Conservation (phyloP, 169 alveolate species). For the Cryptosporidium bovis region DNA sequence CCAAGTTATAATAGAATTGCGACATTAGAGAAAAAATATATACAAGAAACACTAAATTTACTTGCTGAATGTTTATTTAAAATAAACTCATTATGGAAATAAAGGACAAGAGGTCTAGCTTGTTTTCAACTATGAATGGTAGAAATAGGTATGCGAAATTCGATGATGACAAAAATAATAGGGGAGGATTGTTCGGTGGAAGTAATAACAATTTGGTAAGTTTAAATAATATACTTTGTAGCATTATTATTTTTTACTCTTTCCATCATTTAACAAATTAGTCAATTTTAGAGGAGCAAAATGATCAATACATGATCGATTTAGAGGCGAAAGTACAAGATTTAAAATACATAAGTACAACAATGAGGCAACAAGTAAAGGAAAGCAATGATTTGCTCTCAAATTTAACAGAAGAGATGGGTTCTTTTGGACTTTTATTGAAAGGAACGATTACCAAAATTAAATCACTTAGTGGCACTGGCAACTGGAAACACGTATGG, state of each 20-base stretch:
- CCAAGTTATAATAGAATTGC: too few relatives aligned
- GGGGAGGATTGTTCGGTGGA: not conserved
- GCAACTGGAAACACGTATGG: constrained; percentile 63
- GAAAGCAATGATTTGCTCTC: constrained; percentile 70
- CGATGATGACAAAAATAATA: constrained; percentile 45
- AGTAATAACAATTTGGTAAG: constrained; percentile 11
- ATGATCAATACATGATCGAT: constrained; percentile 71
- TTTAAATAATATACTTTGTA: not conserved
- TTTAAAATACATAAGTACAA: constrained; percentile 33
- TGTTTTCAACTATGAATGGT: constrained; percentile 40
- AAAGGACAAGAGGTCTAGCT: constrained; percentile 50
- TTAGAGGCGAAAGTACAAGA: constrained; percentile 65
- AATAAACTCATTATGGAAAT: constrained; percentile 22
- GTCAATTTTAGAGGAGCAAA: constrained; percentile 68
- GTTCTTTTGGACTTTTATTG: constrained; percentile 48
- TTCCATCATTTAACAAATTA: not conserved
- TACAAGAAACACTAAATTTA: not conserved
- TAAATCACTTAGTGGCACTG: constrained; percentile 36
- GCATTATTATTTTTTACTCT: not conserved
- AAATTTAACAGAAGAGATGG: constrained; percentile 64
- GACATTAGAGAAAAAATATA: not conserved
- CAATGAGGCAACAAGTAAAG: constrained; percentile 67
- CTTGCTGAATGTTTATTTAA: not conserved
- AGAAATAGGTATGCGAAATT: constrained; percentile 43
- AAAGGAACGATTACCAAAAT: constrained; percentile 58